phyloP scores from a whole-genome alignment of 495 filamentous ascomycete species.

The Daldinia caldariorum region DNA sequence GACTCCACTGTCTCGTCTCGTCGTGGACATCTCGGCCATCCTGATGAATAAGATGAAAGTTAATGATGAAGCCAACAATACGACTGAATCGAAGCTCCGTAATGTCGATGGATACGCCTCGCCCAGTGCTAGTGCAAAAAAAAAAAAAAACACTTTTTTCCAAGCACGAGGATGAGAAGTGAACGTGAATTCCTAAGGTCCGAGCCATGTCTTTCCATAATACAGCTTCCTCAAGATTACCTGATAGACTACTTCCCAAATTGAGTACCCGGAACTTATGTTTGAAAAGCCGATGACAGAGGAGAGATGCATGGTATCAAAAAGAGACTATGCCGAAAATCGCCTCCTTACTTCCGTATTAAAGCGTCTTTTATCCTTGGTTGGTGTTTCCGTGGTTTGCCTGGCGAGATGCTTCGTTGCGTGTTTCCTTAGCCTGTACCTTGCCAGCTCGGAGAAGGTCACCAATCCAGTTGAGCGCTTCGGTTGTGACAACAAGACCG shows the following conservation, averaged over 20 bases:
- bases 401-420: constrained; percentile 27
- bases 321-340: constrained; percentile 24
- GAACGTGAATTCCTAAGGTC: constrained; percentile 26
- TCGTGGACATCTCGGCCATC: constrained; percentile 5
- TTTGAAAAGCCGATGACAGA: constrained; percentile 20
- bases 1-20: constrained; percentile 10
- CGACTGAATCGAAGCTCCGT: constrained; percentile 18
- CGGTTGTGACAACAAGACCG: constrained; percentile 73
- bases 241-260: constrained; percentile 22
- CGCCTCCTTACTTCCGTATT: constrained; percentile 4
- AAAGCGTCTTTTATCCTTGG: background rate
- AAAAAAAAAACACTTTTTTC: no score
- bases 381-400: constrained; percentile 15
- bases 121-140: background rate
- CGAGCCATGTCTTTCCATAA: constrained; percentile 1
- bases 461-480: constrained; percentile 69
- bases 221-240: constrained; percentile 9
- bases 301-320: constrained; percentile 40
- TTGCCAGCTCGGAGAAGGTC: constrained; percentile 67
- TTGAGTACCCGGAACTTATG: constrained; percentile 6
- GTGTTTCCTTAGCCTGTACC: constrained; percentile 62
- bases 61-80: constrained; percentile 20
- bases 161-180: constrained; percentile 23
- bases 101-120: constrained; percentile 17
- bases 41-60: background rate